Conservation (phyloP, 805 yeast species). For the Brettanomyces anomalus region DNA sequence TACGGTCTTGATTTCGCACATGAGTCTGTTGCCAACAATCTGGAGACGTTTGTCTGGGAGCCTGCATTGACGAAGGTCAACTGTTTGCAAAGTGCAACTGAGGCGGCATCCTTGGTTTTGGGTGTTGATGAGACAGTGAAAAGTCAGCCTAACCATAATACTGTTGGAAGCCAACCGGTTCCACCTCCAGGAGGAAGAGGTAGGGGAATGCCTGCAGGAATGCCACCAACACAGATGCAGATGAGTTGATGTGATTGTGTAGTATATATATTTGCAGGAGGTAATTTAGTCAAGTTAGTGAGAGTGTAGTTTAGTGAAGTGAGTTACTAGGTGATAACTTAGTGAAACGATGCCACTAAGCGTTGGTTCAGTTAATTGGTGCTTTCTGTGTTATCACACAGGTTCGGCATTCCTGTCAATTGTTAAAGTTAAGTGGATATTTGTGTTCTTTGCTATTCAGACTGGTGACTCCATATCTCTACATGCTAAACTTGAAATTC, state of each 20-base stretch:
- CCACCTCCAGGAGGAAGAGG: conserved; percentile 39
- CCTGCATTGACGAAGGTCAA: conserved; percentile 91
- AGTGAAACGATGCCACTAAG: too few relatives aligned
- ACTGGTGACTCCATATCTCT: too few relatives aligned
- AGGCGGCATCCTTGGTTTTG: conserved; percentile 86
- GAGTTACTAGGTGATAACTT: neutral
- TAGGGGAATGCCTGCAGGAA: conserved; percentile 41
- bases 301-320: too few relatives aligned
- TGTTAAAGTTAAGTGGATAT: too few relatives aligned
- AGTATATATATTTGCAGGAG: too few relatives aligned
- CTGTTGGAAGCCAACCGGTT: conserved; percentile 14
- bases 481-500: too few relatives aligned
- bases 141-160: conserved; percentile 54
- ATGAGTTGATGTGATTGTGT: neutral
- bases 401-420: too few relatives aligned
- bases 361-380: too few relatives aligned
- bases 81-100: conserved; percentile 93
- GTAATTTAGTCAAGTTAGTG: too few relatives aligned
- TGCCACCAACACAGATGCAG: conserved; percentile 2
- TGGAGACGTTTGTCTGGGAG: conserved; percentile 91
- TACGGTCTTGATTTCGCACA: conserved; percentile 86
- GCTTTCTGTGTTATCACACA: too few relatives aligned
- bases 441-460: too few relatives aligned
- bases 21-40: conserved; percentile 76
- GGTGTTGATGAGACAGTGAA: conserved; percentile 94